These are phyloP conservation scores for Leccinum sublutescens DNA, from an alignment of 768 basidiomycete genomes.

Conservation along the genomic window DNA sequence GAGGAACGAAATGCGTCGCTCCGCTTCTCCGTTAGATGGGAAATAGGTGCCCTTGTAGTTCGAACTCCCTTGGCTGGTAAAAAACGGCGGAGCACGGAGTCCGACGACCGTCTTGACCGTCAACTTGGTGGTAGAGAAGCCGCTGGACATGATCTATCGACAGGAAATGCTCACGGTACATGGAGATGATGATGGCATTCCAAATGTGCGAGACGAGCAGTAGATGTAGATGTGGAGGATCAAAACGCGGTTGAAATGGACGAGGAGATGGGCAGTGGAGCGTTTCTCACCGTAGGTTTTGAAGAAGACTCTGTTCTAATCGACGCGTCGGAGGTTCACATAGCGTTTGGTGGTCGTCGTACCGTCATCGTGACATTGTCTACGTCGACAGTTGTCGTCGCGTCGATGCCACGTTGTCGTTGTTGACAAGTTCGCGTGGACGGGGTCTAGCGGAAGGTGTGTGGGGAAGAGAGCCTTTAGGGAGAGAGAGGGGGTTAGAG, in stretches of 20 bases:
- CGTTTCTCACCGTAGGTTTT: conserved; percentile 99
- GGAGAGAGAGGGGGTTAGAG: too few species aligned
- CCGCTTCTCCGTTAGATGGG: conserved; percentile 91
- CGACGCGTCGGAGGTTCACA: conserved; percentile 86
- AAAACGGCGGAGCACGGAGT: conserved; percentile 97
- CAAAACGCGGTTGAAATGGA: conserved; percentile 99
- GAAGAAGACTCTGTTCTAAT: conserved; percentile 96
- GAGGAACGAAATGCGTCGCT: conserved; percentile 98
- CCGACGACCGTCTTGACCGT: conserved; percentile 83
- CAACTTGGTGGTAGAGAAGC: conserved; percentile 95
- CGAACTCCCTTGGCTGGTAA: conserved; percentile 83
- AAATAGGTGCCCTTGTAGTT: conserved; percentile 83
- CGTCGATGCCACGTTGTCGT: too few species aligned
- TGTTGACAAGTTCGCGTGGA: too few species aligned
- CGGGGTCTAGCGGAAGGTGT: too few species aligned
- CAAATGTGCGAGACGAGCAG: conserved; percentile 97
- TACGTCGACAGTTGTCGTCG: too few species aligned
- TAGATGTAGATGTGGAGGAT: conserved; percentile 90
- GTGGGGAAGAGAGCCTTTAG: too few species aligned
- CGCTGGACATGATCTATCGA: conserved; percentile 99
- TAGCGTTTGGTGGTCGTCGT: conserved; percentile 93
- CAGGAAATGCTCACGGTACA: conserved; percentile 98
- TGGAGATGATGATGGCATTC: conserved; percentile 99
- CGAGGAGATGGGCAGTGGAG: conserved; percentile 86
- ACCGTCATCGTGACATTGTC: too few species aligned